Base-by-base conservation (phyloP, 2,329 filamentous ascomycete genomes). In the Clonostachys byssicola region DNA sequence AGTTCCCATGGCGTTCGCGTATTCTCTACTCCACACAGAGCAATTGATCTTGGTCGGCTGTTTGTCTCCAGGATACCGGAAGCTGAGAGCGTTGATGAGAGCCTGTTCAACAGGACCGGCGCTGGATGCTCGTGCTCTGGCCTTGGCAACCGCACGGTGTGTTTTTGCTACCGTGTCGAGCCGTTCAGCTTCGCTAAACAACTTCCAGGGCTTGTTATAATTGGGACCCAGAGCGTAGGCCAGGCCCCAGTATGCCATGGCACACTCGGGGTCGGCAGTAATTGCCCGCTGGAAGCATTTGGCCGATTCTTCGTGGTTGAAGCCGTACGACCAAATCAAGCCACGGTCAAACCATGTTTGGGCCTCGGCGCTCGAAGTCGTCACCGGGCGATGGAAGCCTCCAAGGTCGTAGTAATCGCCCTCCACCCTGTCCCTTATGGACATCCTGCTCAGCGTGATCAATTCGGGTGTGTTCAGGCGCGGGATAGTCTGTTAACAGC, bases 191-290 rank as follows among this genome's bases (percentile, higher is more conserved):
- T 30, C 23, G 23, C 8, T 30, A 30, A 30, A 30, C 9, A 30
- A 30, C 23, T 30, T 30, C 88, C 88, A 91, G 0, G 87, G 83
- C 57, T 91, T 89, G 67, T 92, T 80, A 62, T 83, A 84, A 58
- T 92, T 91, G 5, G 88, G 88, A 0, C 88, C 88, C 0, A 88
- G 66, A 2, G 83, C 73, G 59, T 87, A 91, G 0, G 88, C 83
- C 5, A 87, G 65, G 0, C 85, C 85, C 85, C 85, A 89, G 56
- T 85, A 77, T 4, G 81, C 83, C 71, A 88, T 81, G 33, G 77
- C 74, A 48, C 80, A 86, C 3, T 61, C 52, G 0, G 65, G 51
- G 51, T 89, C 85, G 42, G 69, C 59, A 2, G 62, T 60, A 34
- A 81, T 74, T n/a, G 81, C 83, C 9, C 69, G 66, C 54, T 82